phyloP scores from a whole-genome alignment of 306 rosid species.

The Datisca glomerata region DNA sequence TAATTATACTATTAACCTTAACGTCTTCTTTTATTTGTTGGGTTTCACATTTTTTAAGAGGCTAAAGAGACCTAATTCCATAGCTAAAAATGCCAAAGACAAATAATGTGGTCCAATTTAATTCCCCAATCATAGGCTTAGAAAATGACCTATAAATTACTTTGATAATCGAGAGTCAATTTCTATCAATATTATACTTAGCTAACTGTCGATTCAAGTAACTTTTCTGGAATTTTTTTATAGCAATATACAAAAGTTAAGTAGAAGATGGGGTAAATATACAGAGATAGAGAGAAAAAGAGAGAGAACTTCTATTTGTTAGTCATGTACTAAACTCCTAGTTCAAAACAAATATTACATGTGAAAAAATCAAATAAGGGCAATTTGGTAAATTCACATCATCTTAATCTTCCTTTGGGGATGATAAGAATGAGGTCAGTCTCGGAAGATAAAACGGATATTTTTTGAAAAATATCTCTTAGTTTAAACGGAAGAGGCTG shows the following conservation, averaged over 20 bases:
- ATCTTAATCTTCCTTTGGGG: no score
- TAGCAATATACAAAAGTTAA: no score
- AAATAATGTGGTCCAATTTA: no score
- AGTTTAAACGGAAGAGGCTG: slow-evolving; percentile 14
- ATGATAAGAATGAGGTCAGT: slow-evolving; percentile 11
- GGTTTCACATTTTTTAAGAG: not conserved
- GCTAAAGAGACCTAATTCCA: not conserved
- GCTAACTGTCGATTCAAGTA: no score
- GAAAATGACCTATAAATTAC: no score
- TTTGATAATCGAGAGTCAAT: no score
- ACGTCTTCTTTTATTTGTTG: not conserved
- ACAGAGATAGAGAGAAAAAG: slow-evolving; percentile 9
- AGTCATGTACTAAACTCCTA: slow-evolving; percentile 46
- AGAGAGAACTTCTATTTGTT: slow-evolving; percentile 32
- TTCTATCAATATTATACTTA: no score
- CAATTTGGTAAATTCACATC: not conserved
- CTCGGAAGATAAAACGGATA: slow-evolving; percentile 10
- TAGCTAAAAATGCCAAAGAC: no score
- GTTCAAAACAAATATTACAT: slow-evolving; percentile 27
- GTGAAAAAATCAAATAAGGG: slow-evolving; percentile 10
- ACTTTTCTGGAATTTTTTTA: no score
- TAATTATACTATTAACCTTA: not conserved
- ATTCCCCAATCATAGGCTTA: no score
- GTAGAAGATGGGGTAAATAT: slow-evolving; percentile 23
- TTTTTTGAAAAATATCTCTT: slow-evolving; percentile 20